Evolutionary conservation across 768 basidiomycete genomes (phyloP), one percentile per base, ranked within the genome.

Genomic region (Mycena pura): DNA sequence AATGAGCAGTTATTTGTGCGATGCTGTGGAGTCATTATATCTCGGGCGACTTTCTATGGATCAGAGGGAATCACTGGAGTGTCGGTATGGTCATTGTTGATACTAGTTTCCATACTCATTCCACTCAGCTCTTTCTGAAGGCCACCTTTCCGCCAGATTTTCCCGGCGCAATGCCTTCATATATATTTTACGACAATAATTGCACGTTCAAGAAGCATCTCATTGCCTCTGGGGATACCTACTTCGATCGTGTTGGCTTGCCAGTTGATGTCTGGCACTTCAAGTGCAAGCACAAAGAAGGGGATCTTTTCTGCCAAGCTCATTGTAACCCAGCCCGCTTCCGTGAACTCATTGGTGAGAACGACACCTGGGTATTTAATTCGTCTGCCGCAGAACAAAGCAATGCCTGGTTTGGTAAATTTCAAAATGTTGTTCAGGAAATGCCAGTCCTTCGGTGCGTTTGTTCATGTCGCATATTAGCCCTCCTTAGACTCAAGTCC

Each of bases 321-420:
- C 34, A 65, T 22, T 65, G 64, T 31, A 57, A 57, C 19, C 64
- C 64, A 0, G 76, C 68, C 60, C 25, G 28, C 0, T 77, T 77
- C 62, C 73, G 72, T 8, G 74, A 77, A 22, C 60, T 78, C 7
- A 5, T 53, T 0, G 31, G 36, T 5, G 49, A 61, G 25, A 31
- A 44, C 39, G 67, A 65, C 0, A 39, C 49, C 4, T 78, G 74
- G 72, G 46, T 32, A 0, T 78, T 78, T 67, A 74, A 73, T 32
- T 70, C 73, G 1, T 73, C 72, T 11, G 66, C 63, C 2, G 73
- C 71, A 5, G 73, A 74, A 57, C 66, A 69, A 57, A 57, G 61
- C 5, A 74, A 74, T 43, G 64, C 60, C 0, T 74, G 73, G 72
- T 43, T 73, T 34, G 63, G 62, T 2, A 62, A 68, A 3, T 73